These are phyloP conservation scores for Arachis hypogaea DNA, from an alignment of 306 rosid genomes.

Conservation along the genomic window DNA sequence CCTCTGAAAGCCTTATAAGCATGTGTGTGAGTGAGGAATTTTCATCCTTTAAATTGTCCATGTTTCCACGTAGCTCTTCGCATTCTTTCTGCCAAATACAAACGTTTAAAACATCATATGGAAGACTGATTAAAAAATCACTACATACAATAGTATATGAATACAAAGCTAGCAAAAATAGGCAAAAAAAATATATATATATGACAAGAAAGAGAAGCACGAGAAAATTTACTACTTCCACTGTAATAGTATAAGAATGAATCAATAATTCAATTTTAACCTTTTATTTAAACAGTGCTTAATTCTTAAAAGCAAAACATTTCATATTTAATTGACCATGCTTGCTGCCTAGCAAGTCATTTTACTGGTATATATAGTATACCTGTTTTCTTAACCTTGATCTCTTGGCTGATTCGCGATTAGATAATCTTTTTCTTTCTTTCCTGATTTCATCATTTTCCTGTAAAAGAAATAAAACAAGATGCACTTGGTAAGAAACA, in stretches of 20 bases:
- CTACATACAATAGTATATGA: background rate
- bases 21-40: conserved; percentile 35
- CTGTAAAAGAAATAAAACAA: conserved; percentile 51
- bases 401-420: conserved; percentile 67
- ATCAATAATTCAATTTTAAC: background rate
- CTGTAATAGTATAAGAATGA: conserved; percentile 2
- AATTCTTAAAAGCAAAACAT: background rate
- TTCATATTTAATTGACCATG: conserved; percentile 16
- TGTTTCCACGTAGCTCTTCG: conserved; percentile 39
- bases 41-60: conserved; percentile 36
- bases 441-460: conserved; percentile 48
- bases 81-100: conserved; percentile 51
- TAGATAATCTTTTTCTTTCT: conserved; percentile 63
- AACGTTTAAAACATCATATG: conserved; percentile 23
- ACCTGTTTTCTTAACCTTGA: conserved; percentile 66
- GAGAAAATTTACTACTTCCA: conserved; percentile 15
- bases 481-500: conserved; percentile 21
- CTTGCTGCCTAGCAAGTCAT: background rate
- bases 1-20: conserved; percentile 45
- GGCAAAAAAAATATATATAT: background rate
- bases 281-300: background rate
- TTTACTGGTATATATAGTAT: conserved; percentile 16
- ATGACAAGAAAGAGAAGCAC: conserved; percentile 17
- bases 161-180: conserved; percentile 6
- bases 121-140: conserved; percentile 9